These are phyloP conservation scores for Zygosaccharomyces pseudobailii DNA, from an alignment of 1,139 yeast species.

Conservation along the genomic window DNA sequence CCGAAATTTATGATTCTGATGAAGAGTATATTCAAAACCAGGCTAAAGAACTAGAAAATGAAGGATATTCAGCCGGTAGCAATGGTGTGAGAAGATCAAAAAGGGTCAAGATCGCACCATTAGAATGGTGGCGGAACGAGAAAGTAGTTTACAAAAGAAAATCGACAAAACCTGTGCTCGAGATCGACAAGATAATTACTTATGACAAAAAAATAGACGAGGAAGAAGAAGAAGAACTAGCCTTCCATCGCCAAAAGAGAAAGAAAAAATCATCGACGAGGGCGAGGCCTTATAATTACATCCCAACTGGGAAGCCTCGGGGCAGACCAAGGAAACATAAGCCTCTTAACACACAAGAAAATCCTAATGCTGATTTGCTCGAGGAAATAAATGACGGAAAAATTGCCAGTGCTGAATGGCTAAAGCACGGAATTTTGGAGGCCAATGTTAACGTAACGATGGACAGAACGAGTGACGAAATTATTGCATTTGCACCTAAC, in stretches of 20 bases:
- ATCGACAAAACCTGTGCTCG: slow-evolving; percentile 49
- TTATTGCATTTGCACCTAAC: slow-evolving; percentile 71
- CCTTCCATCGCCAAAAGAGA: slow-evolving; percentile 13
- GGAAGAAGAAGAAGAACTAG: slow-evolving; percentile 28
- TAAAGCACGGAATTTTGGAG: slow-evolving; percentile 45
- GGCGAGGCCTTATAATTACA: slow-evolving; percentile 25
- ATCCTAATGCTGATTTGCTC: slow-evolving; percentile 20
- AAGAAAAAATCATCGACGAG: slow-evolving; percentile 18
- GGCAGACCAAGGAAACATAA: slow-evolving; percentile 25
- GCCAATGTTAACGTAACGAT: slow-evolving; percentile 52
- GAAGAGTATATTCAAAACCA: slow-evolving; percentile 27
- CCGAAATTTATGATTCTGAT: slow-evolving; percentile 20
- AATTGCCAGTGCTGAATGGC: slow-evolving; percentile 53
- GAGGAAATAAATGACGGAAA: slow-evolving; percentile 33
- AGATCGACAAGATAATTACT: slow-evolving; percentile 55
- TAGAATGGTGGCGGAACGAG: slow-evolving; percentile 86
- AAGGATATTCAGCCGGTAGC: slow-evolving; percentile 15
- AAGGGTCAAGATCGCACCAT: slow-evolving; percentile 64
- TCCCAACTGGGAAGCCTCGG: slow-evolving; percentile 26
- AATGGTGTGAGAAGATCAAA: slow-evolving; percentile 46
- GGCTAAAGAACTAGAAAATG: slow-evolving; percentile 18
- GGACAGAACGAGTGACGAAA: slow-evolving; percentile 41
- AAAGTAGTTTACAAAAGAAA: slow-evolving; percentile 59
- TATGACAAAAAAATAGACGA: slow-evolving; percentile 30
- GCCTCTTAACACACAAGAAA: slow-evolving; percentile 5